These are phyloP conservation scores for Neltuma alba DNA, from an alignment of 306 rosid genomes.

Conservation along the genomic window DNA sequence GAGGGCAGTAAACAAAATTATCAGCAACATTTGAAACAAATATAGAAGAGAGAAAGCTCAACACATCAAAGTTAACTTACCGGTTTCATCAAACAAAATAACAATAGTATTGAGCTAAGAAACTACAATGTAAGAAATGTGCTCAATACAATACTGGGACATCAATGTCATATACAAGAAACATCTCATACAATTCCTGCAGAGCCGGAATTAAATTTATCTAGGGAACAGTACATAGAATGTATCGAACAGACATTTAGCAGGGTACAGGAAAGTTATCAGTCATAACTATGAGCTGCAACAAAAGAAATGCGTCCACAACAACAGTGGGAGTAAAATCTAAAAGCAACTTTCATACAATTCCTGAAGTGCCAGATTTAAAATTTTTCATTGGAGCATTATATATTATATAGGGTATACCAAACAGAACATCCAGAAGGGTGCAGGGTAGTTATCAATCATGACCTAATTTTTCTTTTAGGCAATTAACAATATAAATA, in stretches of 20 bases:
- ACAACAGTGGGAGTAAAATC: too few species aligned
- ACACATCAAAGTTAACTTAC: not conserved
- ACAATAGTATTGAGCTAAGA: not conserved
- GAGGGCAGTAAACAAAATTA: conserved; percentile 8
- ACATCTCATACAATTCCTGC: not conserved
- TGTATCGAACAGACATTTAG: not conserved
- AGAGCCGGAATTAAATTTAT: not conserved
- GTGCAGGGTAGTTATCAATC: not conserved
- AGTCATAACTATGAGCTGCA: not conserved
- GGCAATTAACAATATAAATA: not conserved
- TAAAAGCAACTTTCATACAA: not conserved
- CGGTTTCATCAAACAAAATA: not conserved
- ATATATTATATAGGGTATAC: not conserved
- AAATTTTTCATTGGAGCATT: not conserved
- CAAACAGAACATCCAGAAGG: not conserved
- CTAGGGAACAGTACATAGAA: not conserved
- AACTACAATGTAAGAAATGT: too few species aligned
- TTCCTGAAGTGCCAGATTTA: not conserved
- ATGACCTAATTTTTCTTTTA: not conserved
- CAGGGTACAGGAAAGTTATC: not conserved
- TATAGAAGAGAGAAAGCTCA: conserved; percentile 7
- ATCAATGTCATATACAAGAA: too few species aligned
- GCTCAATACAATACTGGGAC: too few species aligned
- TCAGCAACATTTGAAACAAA: conserved; percentile 34
- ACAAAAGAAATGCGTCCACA: not conserved